Evolutionary conservation across 495 filamentous ascomycete species (phyloP).

Genomic region (Daldinia vernicosa): DNA sequence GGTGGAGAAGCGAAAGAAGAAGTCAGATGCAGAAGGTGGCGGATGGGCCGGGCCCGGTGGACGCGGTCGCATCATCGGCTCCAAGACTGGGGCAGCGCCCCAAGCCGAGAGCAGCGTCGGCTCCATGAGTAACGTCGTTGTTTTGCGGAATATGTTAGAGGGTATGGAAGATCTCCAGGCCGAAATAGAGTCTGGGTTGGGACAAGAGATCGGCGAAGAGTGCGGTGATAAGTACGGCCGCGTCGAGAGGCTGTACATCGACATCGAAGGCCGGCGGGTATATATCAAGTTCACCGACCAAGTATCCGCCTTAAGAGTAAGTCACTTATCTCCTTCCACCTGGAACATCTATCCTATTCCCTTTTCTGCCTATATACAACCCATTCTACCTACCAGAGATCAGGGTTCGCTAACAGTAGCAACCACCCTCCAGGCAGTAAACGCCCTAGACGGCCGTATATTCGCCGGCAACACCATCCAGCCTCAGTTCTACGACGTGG

Average conservation of each 20-base stretch:
- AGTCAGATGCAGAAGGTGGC: constrained; percentile 79
- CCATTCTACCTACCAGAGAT: neutral
- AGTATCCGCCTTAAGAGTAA: constrained; percentile 81
- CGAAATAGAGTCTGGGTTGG: constrained; percentile 77
- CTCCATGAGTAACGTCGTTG: constrained; percentile 78
- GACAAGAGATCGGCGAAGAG: constrained; percentile 94
- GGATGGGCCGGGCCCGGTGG: constrained; percentile 75
- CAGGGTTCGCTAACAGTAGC: constrained; percentile 21
- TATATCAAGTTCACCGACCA: constrained; percentile 90
- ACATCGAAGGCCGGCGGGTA: constrained; percentile 66
- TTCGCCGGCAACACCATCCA: constrained; percentile 87
- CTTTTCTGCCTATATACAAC: neutral
- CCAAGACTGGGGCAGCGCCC: constrained; percentile 34
- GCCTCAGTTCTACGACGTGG: constrained; percentile 79
- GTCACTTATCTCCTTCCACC: constrained; percentile 40
- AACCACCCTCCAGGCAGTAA: constrained; percentile 72
- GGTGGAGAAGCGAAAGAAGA: constrained; percentile 82
- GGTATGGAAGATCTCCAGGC: constrained; percentile 70
- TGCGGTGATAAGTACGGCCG: constrained; percentile 88
- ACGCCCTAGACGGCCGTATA: constrained; percentile 80
- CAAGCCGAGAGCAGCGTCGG: constrained; percentile 47
- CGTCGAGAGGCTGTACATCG: constrained; percentile 84
- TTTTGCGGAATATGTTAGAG: constrained; percentile 82
- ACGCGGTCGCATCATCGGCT: constrained; percentile 81
- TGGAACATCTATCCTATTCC: neutral